Percentiles rank a stretch among this genome's conserved stretches.
Evolutionary conservation across 352 stramenopile species (phyloP).

Genomic region (Phytophthora tentaculata): DNA sequence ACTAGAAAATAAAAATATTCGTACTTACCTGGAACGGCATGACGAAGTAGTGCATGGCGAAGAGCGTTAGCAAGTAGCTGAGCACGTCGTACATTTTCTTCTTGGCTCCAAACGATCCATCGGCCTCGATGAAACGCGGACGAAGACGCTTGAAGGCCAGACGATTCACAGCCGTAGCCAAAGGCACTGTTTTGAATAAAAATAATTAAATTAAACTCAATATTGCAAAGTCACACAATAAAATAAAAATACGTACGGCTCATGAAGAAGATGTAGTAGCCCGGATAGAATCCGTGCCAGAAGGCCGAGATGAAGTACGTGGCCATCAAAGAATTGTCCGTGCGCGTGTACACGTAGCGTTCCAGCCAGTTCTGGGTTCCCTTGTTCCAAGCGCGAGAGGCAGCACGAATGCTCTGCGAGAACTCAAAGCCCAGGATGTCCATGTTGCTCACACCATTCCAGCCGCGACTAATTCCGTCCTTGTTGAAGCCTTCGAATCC

Average conservation of each 20-base stretch:
- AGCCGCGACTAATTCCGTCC: slow-evolving; percentile 89
- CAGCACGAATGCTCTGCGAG: slow-evolving; percentile 88
- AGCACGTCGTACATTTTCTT: slow-evolving; percentile 76
- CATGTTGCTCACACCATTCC: slow-evolving; percentile 96
- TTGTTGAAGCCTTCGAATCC: slow-evolving; percentile 96
- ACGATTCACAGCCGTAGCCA: slow-evolving; percentile 74
- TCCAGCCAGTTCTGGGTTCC: slow-evolving; percentile 96
- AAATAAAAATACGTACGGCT: slow-evolving; percentile 41
- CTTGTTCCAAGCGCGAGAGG: slow-evolving; percentile 96
- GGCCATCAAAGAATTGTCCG: slow-evolving; percentile 90
- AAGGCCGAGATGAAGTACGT: slow-evolving; percentile 96
- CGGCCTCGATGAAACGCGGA: slow-evolving; percentile 65
- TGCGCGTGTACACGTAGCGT: slow-evolving; percentile 97
- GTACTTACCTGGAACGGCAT: slow-evolving; percentile 65
- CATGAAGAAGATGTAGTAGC: slow-evolving; percentile 98
- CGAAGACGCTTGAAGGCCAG: slow-evolving; percentile 69
- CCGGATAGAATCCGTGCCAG: slow-evolving; percentile 99
- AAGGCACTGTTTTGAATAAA: slow-evolving; percentile 42
- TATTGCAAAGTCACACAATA: no score
- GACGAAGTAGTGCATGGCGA: slow-evolving; percentile 75
- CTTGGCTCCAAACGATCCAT: slow-evolving; percentile 52
- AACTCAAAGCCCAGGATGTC: slow-evolving; percentile 97
- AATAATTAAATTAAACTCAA: not conserved
- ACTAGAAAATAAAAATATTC: no score
- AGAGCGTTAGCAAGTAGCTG: slow-evolving; percentile 49